A percentile compares a stretch with the other conserved stretches of the same genome.
These are phyloP conservation scores for Rhynchospora breviuscula DNA, from an alignment of 176 grass and related monocot genomes.

Conservation along the genomic window DNA sequence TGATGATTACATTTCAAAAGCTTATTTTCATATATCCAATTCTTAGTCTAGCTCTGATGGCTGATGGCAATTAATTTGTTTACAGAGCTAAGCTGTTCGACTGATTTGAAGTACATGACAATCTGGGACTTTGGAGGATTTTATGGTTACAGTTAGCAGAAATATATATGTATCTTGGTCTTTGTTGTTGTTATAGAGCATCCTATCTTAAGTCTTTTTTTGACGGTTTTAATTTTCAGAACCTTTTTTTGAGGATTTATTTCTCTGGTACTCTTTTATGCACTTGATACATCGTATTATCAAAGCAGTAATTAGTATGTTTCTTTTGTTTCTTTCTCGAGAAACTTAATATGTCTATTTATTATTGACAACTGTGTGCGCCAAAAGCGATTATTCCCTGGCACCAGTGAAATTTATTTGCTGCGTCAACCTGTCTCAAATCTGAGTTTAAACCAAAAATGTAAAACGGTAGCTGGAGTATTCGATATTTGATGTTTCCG, in stretches of 20 bases:
- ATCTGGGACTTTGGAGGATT: neutral
- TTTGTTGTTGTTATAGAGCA: slow-evolving; percentile 21
- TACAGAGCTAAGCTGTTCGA: slow-evolving; percentile 12
- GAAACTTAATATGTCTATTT: neutral
- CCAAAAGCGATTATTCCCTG: neutral
- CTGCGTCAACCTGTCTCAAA: neutral
- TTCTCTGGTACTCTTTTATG: slow-evolving; percentile 18
- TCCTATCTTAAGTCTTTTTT: slow-evolving; percentile 4
- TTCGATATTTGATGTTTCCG: neutral
- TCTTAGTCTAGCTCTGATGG: neutral
- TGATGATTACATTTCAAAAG: neutral
- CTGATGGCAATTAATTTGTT: neutral
- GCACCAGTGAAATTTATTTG: neutral
- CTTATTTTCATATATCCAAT: neutral
- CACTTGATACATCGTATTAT: slow-evolving; percentile 13
- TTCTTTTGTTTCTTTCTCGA: neutral
- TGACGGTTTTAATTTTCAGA: slow-evolving; percentile 14
- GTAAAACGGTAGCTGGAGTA: neutral
- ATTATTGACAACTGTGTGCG: neutral
- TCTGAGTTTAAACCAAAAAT: neutral
- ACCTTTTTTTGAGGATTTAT: neutral
- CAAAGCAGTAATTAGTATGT: slow-evolving; percentile 1
- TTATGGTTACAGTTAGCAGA: neutral
- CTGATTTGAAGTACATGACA: neutral
- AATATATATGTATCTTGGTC: slow-evolving; percentile 17